These are phyloP conservation scores for Macrotyloma uniflorum DNA, from an alignment of 306 rosid species.

Conservation along the genomic window DNA sequence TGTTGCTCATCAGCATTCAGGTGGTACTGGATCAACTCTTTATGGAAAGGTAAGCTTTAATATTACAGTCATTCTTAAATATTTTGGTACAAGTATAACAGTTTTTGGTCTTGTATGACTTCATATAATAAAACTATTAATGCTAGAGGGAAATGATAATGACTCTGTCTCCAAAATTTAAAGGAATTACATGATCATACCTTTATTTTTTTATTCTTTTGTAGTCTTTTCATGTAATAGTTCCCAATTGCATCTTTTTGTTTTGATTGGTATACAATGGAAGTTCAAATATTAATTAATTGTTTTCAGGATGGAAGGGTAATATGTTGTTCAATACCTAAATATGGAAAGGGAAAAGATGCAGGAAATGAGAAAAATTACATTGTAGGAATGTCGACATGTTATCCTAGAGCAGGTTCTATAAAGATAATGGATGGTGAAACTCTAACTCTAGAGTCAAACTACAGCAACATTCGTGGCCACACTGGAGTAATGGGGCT, in stretches of 20 bases:
- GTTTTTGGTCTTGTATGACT: too few relatives aligned
- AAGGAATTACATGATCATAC: too few relatives aligned
- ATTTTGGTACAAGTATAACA: too few relatives aligned
- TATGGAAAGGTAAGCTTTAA: slow-evolving; percentile 89
- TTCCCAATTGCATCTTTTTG: neutral
- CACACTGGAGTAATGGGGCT: slow-evolving; percentile 87
- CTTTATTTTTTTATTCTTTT: too few relatives aligned
- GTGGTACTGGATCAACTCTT: slow-evolving; percentile 64
- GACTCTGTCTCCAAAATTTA: too few relatives aligned
- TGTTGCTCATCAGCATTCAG: slow-evolving; percentile 83
- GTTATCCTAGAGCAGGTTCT: slow-evolving; percentile 73
- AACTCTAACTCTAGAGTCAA: slow-evolving; percentile 53
- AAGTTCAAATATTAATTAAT: neutral
- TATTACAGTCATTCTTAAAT: too few relatives aligned
- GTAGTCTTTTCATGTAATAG: neutral
- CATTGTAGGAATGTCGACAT: slow-evolving; percentile 84
- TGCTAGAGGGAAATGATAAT: too few relatives aligned
- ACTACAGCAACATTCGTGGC: slow-evolving; percentile 39
- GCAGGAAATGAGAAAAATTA: slow-evolving; percentile 71
- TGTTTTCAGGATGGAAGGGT: slow-evolving; percentile 70
- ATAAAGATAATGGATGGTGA: slow-evolving; percentile 65
- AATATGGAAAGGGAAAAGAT: slow-evolving; percentile 71
- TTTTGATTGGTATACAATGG: neutral
- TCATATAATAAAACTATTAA: too few relatives aligned
- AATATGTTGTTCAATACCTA: slow-evolving; percentile 70